Percentiles rank a stretch among this genome's conserved stretches.
Evolutionary conservation across 164 flowering plant genomes (phyloP).

Genomic region (Kalanchoe fedtschenkoi): DNA sequence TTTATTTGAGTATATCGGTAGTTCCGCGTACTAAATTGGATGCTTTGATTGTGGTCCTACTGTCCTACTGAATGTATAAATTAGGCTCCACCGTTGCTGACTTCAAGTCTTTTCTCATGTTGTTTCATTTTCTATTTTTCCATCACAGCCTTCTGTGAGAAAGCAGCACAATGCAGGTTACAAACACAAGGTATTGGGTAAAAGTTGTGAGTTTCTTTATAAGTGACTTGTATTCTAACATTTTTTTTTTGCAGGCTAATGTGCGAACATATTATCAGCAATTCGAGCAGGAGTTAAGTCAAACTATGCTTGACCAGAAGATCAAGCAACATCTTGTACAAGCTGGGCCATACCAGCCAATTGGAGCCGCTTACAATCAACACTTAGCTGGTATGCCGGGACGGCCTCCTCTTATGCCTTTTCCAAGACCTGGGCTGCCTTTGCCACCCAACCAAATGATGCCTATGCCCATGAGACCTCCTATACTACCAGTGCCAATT

Average conservation of each 20-base stretch:
- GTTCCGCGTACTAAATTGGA: no score
- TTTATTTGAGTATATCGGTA: no score
- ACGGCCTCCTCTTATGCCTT: conserved; percentile 13
- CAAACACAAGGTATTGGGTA: conserved; percentile 81
- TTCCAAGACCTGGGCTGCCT: conserved; percentile 52
- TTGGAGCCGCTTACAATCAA: conserved; percentile 79
- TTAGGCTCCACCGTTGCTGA: not conserved
- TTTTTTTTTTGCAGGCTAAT: conserved; percentile 52
- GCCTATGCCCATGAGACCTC: conserved; percentile 42
- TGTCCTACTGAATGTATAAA: not conserved
- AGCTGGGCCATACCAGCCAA: conserved; percentile 68
- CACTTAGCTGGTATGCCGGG: conserved; percentile 34
- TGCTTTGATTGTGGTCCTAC: not conserved
- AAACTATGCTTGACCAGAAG: conserved; percentile 84
- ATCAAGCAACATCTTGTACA: conserved; percentile 91
- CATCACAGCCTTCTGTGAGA: conserved; percentile 85
- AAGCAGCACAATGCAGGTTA: conserved; percentile 98
- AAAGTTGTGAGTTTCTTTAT: not conserved
- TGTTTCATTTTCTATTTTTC: conserved; percentile 2
- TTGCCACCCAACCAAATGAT: conserved; percentile 38
- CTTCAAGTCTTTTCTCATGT: no score
- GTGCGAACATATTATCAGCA: conserved; percentile 85
- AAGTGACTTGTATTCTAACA: not conserved
- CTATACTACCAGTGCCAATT: conserved; percentile 46
- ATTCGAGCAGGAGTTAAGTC: conserved; percentile 89